Conservation (phyloP, 352 stramenopile species). For the Phytopythium boreale region DNA sequence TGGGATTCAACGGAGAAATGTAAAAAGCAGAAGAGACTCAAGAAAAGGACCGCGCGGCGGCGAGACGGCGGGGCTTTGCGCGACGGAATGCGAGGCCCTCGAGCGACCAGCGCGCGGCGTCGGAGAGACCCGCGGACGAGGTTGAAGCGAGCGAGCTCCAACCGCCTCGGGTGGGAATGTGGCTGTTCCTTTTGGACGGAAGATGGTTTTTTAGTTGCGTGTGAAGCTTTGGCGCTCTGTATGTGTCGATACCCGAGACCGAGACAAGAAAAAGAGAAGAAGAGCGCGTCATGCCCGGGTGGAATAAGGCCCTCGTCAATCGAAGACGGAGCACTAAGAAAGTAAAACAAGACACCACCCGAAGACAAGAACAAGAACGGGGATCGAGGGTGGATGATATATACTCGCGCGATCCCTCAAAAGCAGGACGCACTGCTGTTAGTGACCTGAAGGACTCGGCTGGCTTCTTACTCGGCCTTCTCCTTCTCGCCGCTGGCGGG, state of each 20-base stretch:
- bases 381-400: not conserved
- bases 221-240: not conserved
- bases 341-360: not conserved
- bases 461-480: conserved; percentile 17
- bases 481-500: conserved; percentile 22
- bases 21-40: conserved; percentile 6
- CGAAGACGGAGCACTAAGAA: not conserved
- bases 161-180: too few species aligned
- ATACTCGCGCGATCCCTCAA: too few species aligned
- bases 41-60: not conserved
- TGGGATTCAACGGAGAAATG: conserved; percentile 1
- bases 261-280: not conserved
- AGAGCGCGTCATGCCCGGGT: not conserved
- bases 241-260: not conserved
- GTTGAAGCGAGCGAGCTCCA: too few species aligned
- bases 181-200: not conserved
- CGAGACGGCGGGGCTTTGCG: not conserved
- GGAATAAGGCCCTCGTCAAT: not conserved
- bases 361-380: not conserved
- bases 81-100: conserved; percentile 6
- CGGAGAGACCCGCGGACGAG: too few species aligned
- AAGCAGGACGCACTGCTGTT: too few species aligned
- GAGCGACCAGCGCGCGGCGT: not conserved
- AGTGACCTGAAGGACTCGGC: too few species aligned
- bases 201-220: not conserved